A percentile compares a stretch with the other conserved stretches of the same genome.
These are phyloP conservation scores for Trichophyton verrucosum DNA, from an alignment of 2,329 filamentous ascomycete species.

Conservation along the genomic window DNA sequence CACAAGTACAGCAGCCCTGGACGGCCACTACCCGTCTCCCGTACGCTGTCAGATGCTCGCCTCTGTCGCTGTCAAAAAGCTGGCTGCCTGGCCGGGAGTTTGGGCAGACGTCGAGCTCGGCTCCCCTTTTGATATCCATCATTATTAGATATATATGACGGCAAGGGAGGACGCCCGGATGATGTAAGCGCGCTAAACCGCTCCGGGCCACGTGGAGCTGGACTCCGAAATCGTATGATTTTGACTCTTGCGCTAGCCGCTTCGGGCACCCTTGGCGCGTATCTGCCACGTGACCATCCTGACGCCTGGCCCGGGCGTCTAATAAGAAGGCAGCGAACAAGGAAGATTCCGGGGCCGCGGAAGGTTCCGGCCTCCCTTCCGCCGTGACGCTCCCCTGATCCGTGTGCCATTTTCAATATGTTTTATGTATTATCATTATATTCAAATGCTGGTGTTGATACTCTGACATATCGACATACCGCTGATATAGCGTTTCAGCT, in stretches of 20 bases:
- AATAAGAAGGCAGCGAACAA: neutral
- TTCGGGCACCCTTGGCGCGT: neutral
- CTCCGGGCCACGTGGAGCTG: neutral
- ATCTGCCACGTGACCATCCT: neutral
- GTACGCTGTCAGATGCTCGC: too few species aligned
- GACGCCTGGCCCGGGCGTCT: neutral
- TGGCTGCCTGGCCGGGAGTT: too few species aligned
- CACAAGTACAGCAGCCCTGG: neutral
- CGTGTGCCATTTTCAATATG: too few species aligned
- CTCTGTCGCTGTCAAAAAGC: too few species aligned
- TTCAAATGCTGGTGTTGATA: neutral
- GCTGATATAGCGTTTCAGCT: too few species aligned
- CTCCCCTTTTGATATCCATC: neutral
- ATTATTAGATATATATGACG: too few species aligned
- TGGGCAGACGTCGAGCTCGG: too few species aligned
- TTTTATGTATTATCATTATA: too few species aligned
- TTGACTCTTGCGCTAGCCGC: neutral
- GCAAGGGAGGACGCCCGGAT: neutral
- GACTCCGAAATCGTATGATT: slow-evolving; percentile 1
- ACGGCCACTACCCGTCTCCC: neutral
- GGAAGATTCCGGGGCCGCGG: slow-evolving; percentile 2
- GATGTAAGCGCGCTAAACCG: neutral
- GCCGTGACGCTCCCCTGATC: neutral
- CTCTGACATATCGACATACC: too few species aligned
- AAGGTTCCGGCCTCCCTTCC: neutral